Evolutionary conservation across 2,329 filamentous ascomycete species (phyloP).

Genomic region (Lachnum nothofagi): DNA sequence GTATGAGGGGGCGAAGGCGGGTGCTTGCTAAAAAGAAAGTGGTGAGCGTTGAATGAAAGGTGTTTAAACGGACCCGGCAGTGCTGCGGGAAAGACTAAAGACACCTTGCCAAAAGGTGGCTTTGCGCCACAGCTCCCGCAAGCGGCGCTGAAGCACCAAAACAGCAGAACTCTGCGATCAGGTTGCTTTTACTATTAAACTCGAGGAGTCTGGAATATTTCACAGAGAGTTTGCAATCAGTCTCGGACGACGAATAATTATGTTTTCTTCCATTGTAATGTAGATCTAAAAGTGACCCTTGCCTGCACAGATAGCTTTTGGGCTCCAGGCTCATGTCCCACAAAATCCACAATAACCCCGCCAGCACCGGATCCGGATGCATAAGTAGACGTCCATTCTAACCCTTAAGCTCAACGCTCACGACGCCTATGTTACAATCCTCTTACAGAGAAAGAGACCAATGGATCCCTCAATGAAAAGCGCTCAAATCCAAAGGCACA

Average conservation of each 20-base stretch:
- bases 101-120: background rate
- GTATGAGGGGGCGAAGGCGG: constrained; percentile 5
- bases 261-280: background rate
- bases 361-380: background rate
- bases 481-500: constrained; percentile 78
- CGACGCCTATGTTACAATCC: background rate
- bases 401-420: background rate
- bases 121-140: no score
- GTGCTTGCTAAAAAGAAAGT: constrained; percentile 1
- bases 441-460: background rate
- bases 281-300: background rate
- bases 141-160: no score
- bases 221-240: background rate
- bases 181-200: no score
- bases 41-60: constrained; percentile 4
- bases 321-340: background rate
- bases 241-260: background rate
- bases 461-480: constrained; percentile 30
- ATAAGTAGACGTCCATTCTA: background rate
- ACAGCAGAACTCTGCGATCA: no score
- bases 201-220: background rate
- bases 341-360: background rate
- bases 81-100: no score
- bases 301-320: background rate
- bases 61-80: no score